phyloP scores from a whole-genome alignment of 495 filamentous ascomycete species.

The Cercophora samala region DNA sequence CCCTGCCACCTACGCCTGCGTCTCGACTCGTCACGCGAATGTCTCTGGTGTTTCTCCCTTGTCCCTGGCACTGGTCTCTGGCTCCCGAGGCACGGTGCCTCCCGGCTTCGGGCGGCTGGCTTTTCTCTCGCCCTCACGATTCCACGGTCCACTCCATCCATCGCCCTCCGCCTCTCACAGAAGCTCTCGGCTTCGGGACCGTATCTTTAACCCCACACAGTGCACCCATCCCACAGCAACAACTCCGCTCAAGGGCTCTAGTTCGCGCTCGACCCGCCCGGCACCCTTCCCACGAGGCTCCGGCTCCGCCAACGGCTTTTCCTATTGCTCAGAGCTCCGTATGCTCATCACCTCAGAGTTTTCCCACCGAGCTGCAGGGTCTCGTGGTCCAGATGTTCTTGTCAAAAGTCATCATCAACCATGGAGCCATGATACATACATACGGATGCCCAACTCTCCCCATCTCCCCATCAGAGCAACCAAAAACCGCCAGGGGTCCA shows the following conservation, averaged over 20 bases:
- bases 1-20: constrained; percentile 12
- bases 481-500: constrained; percentile 1
- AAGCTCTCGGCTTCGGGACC: neutral
- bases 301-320: neutral
- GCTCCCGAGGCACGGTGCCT: constrained; percentile 9
- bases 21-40: constrained; percentile 19
- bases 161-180: neutral
- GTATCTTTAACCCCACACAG: neutral
- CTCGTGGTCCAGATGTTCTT: too few relatives aligned
- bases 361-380: neutral
- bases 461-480: neutral
- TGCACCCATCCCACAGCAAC: neutral
- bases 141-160: neutral
- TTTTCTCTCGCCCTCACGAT: neutral
- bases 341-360: neutral
- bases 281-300: neutral
- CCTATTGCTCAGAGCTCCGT: neutral
- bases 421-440: too few relatives aligned
- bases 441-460: neutral
- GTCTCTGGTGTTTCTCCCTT: constrained; percentile 3
- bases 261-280: neutral
- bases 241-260: neutral
- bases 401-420: too few relatives aligned
- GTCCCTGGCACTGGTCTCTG: constrained; percentile 9
- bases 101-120: constrained; percentile 6